These are phyloP conservation scores for Geotrichum cucujoidarum DNA, from an alignment of 1,139 yeast species.

Conservation along the genomic window DNA sequence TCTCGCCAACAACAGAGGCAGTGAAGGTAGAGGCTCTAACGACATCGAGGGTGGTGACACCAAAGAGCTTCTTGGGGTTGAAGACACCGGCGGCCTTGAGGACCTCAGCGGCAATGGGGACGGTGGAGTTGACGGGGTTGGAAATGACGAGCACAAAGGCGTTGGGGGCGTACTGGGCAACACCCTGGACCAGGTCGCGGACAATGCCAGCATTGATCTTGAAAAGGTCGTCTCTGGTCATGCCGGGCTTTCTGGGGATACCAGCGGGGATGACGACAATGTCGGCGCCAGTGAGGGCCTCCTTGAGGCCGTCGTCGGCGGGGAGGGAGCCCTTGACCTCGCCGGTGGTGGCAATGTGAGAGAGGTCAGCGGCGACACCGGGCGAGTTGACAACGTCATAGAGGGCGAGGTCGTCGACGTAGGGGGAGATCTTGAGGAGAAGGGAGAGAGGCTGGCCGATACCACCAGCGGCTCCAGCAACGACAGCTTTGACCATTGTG, in stretches of 20 bases:
- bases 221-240: slow-evolving; percentile 95
- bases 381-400: slow-evolving; percentile 87
- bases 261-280: slow-evolving; percentile 92
- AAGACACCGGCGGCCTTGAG: slow-evolving; percentile 68
- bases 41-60: slow-evolving; percentile 88
- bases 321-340: slow-evolving; percentile 67
- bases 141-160: slow-evolving; percentile 79
- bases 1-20: slow-evolving; percentile 46
- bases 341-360: slow-evolving; percentile 82
- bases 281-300: slow-evolving; percentile 66
- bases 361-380: slow-evolving; percentile 88
- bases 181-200: slow-evolving; percentile 72
- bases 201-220: slow-evolving; percentile 90
- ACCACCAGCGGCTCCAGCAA: slow-evolving; percentile 44
- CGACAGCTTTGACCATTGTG: slow-evolving; percentile 38
- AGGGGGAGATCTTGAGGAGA: slow-evolving; percentile 63
- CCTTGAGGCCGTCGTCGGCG: slow-evolving; percentile 47
- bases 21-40: slow-evolving; percentile 85
- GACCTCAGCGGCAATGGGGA: slow-evolving; percentile 86
- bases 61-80: slow-evolving; percentile 76
- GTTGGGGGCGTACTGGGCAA: slow-evolving; percentile 66
- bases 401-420: slow-evolving; percentile 59
- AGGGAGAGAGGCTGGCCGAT: slow-evolving; percentile 93
- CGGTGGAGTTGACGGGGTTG: slow-evolving; percentile 94
- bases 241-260: slow-evolving; percentile 96